Evolutionary conservation across 2,329 filamentous ascomycete genomes (phyloP), one percentile per base, ranked within the genome.

Genomic region (Microascus cirrosus): DNA sequence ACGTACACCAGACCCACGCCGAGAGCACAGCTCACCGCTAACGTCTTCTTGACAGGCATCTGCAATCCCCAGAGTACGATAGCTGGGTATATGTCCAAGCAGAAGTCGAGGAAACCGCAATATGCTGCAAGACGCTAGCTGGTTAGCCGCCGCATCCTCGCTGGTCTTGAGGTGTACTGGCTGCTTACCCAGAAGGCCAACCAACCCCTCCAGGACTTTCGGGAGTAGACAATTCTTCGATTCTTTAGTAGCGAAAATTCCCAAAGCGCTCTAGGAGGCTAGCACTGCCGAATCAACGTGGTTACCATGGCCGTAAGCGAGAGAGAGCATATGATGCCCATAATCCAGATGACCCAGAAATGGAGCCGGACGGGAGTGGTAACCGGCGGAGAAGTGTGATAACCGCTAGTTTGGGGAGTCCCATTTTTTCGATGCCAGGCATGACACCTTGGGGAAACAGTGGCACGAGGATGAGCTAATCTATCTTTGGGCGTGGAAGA

Each of bases 391-490:
- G 61, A 2, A 69, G 64, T 1, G 59, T 56, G 8, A 67, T 60
- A 36, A 65, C 65, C n/a, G 66, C 67, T 4, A 69, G 59, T 53
- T 69, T 69, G 2, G 66, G 66, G 8, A 69, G 20, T 2, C 62
- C 63, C 50, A 67, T 63, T 2, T 65, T 62, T 13, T 65, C 32
- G 36, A 69, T 63, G 13, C 66, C 65, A 3, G 66, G 65, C n/a
- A n/a, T n/a, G n/a, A n/a, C n/a, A n/a, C n/a, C n/a, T n/a, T n/a
- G n/a, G n/a, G n/a, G n/a, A n/a, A n/a, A n/a, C n/a, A n/a, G n/a
- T n/a, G n/a, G n/a, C n/a, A n/a, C n/a, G n/a, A n/a, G n/a, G n/a
- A n/a, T n/a, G n/a, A n/a, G n/a, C n/a, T n/a, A n/a, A n/a, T n/a
- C n/a, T n/a, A n/a, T n/a, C n/a, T n/a, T n/a, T n/a, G n/a, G n/a